Evolutionary conservation across 2,329 filamentous ascomycete species (phyloP).

Genomic region (Beauveria caledonica): DNA sequence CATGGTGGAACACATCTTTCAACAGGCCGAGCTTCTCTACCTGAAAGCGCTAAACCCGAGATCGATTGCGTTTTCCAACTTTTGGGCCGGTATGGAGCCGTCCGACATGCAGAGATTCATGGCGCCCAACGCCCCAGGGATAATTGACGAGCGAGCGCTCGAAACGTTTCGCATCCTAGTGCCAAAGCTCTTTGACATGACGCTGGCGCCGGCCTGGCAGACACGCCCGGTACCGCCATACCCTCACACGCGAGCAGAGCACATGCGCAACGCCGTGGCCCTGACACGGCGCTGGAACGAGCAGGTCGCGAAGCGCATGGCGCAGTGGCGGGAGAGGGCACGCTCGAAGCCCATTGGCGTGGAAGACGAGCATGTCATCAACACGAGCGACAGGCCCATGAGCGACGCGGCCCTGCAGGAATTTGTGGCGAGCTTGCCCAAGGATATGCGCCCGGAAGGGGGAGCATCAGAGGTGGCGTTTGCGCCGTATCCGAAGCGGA

Average conservation of each 20-base stretch:
- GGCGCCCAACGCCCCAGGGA: constrained; percentile 16
- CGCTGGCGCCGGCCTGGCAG: constrained; percentile 45
- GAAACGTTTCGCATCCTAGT: constrained; percentile 43
- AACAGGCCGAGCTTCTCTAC: constrained; percentile 40
- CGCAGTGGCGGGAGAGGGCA: constrained; percentile 35
- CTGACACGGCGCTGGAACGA: constrained; percentile 44
- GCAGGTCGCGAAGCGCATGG: constrained; percentile 30
- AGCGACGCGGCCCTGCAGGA: constrained; percentile 8
- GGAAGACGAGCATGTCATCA: constrained; percentile 16
- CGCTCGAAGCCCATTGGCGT: constrained; percentile 33
- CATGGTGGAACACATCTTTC: constrained; percentile 32
- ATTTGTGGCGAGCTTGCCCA: constrained; percentile 19
- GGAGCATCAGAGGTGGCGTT: neutral
- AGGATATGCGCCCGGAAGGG: constrained; percentile 5
- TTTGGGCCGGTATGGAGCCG: constrained; percentile 24
- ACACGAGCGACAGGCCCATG: neutral
- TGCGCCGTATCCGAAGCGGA: constrained; percentile 1
- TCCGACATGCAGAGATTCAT: constrained; percentile 21
- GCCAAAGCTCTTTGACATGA: constrained; percentile 44
- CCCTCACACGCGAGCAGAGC: constrained; percentile 41
- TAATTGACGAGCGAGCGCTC: constrained; percentile 21
- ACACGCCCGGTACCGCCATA: constrained; percentile 32
- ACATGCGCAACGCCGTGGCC: constrained; percentile 45
- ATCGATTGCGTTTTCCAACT: constrained; percentile 39
- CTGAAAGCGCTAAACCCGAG: constrained; percentile 30